These are phyloP conservation scores for Pulveroboletus sp. DNA, from an alignment of 768 basidiomycete species.

Conservation along the genomic window DNA sequence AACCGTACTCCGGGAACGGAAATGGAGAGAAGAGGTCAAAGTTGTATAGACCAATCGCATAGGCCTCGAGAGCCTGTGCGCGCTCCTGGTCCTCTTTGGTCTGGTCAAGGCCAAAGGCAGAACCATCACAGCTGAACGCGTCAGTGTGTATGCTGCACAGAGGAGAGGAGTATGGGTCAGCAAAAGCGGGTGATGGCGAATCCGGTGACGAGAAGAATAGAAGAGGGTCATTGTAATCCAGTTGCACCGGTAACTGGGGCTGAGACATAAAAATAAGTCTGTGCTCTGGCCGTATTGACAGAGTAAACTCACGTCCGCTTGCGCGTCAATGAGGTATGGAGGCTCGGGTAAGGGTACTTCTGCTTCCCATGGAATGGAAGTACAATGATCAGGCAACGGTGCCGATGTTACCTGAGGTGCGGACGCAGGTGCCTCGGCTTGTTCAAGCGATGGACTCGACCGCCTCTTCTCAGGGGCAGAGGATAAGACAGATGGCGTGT, in stretches of 20 bases:
- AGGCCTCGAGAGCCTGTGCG: constrained; percentile 28
- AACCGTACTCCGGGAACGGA: constrained; percentile 17
- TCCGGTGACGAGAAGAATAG: constrained; percentile 1
- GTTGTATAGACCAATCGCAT: constrained; percentile 28
- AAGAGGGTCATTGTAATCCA: constrained; percentile 1
- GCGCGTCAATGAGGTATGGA: neutral
- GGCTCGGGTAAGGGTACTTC: neutral
- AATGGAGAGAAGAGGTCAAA: constrained; percentile 23
- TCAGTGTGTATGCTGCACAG: constrained; percentile 2
- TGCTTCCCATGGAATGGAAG: neutral
- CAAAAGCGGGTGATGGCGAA: constrained; percentile 1
- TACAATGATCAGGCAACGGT: neutral
- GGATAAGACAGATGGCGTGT: constrained; percentile 17
- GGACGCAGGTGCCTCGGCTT: neutral
- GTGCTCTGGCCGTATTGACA: neutral
- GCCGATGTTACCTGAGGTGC: neutral
- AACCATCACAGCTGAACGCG: neutral
- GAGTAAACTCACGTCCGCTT: constrained; percentile 10
- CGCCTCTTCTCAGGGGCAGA: constrained; percentile 1
- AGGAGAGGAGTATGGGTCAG: neutral
- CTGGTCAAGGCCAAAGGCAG: constrained; percentile 1
- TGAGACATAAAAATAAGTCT: neutral
- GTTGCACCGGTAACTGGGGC: neutral
- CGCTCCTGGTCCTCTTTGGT: constrained; percentile 21
- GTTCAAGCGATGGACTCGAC: constrained; percentile 4